Evolutionary conservation across 208 protist species (phyloP).

Genomic region (Wallacemonas collosoma): DNA sequence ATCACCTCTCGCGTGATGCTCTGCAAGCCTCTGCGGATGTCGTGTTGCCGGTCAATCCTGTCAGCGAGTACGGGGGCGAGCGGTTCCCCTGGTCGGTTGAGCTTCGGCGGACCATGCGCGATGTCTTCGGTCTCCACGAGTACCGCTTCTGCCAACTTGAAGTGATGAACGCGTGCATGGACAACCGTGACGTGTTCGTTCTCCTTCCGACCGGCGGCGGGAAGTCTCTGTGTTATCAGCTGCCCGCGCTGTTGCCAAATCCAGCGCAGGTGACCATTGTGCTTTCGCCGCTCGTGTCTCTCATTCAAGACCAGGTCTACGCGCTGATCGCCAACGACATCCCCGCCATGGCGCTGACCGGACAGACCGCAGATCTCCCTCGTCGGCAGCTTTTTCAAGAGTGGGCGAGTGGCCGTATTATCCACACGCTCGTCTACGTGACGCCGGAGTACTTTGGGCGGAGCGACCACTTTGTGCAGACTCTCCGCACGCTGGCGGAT

Average conservation of each 20-base stretch:
- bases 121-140: constrained; percentile 88
- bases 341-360: constrained; percentile 76
- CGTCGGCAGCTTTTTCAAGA: constrained; percentile 69
- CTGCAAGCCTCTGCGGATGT: constrained; percentile 41
- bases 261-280: constrained; percentile 90
- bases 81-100: constrained; percentile 79
- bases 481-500: constrained; percentile 48
- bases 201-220: constrained; percentile 95
- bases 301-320: constrained; percentile 97
- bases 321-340: constrained; percentile 83
- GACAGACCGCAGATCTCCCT: constrained; percentile 63
- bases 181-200: constrained; percentile 93
- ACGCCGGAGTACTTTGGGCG: constrained; percentile 90
- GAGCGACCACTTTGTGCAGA: constrained; percentile 73
- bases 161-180: constrained; percentile 95
- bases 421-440: constrained; percentile 82
- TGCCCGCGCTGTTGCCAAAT: constrained; percentile 89
- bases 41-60: constrained; percentile 72
- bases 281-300: constrained; percentile 96
- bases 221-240: constrained; percentile 97
- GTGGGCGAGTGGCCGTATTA: constrained; percentile 53
- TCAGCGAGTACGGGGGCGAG: constrained; percentile 66
- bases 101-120: constrained; percentile 86
- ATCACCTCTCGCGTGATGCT: constrained; percentile 40
- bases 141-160: constrained; percentile 94